phyloP scores from a whole-genome alignment of 1,139 yeast genomes.

The Debaryomycetaceae sp. region DNA sequence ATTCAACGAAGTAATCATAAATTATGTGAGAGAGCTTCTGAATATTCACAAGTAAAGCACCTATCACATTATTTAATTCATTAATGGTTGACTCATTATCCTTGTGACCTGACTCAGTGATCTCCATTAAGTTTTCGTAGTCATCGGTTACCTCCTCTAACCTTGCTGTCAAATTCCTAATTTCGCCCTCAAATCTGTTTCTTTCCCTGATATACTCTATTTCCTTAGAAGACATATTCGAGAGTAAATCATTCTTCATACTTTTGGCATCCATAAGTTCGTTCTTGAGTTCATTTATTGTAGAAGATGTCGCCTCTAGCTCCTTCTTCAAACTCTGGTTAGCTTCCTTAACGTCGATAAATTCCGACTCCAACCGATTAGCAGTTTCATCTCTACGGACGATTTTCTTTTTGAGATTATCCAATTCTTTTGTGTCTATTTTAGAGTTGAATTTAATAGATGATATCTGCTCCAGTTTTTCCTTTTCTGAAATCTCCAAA shows the following conservation, averaged over 20 bases:
- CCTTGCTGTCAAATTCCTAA: slow-evolving; percentile 33
- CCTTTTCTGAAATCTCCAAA: slow-evolving; percentile 3
- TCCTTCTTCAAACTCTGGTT: slow-evolving; percentile 13
- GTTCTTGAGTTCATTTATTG: slow-evolving; percentile 19
- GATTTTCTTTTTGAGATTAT: slow-evolving; percentile 16
- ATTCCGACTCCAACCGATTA: slow-evolving; percentile 25
- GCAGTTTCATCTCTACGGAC: slow-evolving; percentile 28
- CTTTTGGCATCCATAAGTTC: slow-evolving; percentile 29
- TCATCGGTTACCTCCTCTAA: slow-evolving; percentile 44
- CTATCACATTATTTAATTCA: slow-evolving; percentile 23
- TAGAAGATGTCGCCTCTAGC: slow-evolving; percentile 1
- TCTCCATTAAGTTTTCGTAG: slow-evolving; percentile 48
- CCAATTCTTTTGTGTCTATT: slow-evolving; percentile 27
- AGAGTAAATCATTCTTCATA: slow-evolving; percentile 61
- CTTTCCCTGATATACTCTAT: slow-evolving; percentile 55
- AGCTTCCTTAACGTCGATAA: slow-evolving; percentile 13
- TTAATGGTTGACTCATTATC: slow-evolving; percentile 25
- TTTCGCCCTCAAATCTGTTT: slow-evolving; percentile 45
- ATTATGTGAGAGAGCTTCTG: slow-evolving; percentile 18
- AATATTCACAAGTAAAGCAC: slow-evolving; percentile 17
- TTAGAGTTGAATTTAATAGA: slow-evolving; percentile 10
- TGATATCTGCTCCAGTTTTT: slow-evolving; percentile 7
- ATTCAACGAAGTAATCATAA: slow-evolving; percentile 36
- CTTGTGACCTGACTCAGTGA: slow-evolving; percentile 28
- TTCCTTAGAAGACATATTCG: slow-evolving; percentile 65